phyloP scores from a whole-genome alignment of 495 filamentous ascomycete genomes.

The Bombardia bombarda region DNA sequence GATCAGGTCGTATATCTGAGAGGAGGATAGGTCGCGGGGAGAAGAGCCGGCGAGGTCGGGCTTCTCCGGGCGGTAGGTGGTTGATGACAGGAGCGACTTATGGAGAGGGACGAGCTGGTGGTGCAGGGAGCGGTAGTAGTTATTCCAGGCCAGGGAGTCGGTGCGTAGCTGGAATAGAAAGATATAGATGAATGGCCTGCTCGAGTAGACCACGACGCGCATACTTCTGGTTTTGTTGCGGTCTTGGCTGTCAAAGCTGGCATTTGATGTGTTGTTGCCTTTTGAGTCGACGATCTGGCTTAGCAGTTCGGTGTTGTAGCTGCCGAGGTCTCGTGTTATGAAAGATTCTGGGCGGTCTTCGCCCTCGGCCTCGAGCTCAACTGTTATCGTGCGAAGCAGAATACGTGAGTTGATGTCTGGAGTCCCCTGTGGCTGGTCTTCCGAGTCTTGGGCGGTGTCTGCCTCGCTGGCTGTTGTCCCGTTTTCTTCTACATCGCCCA shows the following conservation, averaged over 20 bases:
- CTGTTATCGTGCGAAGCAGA: constrained; percentile 38
- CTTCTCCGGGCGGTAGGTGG: constrained; percentile 41
- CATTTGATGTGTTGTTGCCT: constrained; percentile 10
- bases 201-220: constrained; percentile 62
- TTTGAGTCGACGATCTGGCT: constrained; percentile 6
- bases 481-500: constrained; percentile 49
- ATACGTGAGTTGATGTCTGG: constrained; percentile 24
- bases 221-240: constrained; percentile 48
- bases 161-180: constrained; percentile 75
- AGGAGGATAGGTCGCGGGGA: neutral
- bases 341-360: constrained; percentile 26
- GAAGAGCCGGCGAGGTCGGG: constrained; percentile 29
- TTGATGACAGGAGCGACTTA: constrained; percentile 60
- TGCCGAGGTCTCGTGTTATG: constrained; percentile 36
- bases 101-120: constrained; percentile 73
- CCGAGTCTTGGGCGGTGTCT: constrained; percentile 5
- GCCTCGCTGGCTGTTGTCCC: neutral
- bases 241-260: constrained; percentile 37
- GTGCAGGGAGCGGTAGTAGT: constrained; percentile 75
- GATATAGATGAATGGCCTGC: constrained; percentile 83
- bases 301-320: constrained; percentile 24
- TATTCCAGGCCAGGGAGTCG: constrained; percentile 53
- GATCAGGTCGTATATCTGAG: constrained; percentile 73
- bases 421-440: constrained; percentile 19
- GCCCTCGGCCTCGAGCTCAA: constrained; percentile 38